Percentiles rank a stretch among this genome's conserved stretches.
Evolutionary conservation across 148 eudicot species (phyloP).

Genomic region (Rheum nobile): DNA sequence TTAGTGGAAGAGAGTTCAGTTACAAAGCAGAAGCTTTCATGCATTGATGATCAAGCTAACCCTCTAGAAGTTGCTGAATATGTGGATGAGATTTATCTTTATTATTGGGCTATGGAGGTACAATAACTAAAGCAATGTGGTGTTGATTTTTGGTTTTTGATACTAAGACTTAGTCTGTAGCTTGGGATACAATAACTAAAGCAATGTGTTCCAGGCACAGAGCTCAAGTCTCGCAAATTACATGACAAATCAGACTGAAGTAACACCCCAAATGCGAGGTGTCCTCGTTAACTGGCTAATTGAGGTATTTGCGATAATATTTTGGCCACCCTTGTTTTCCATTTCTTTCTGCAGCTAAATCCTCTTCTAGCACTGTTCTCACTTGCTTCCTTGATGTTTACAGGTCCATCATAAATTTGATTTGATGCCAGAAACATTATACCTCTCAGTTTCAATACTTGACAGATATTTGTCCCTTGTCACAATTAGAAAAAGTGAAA

Average conservation of each 20-base stretch:
- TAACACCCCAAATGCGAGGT: conserved; percentile 81
- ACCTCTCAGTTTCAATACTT: conserved; percentile 64
- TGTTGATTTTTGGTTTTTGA: no score
- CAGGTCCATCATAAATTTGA: conserved; percentile 83
- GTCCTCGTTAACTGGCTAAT: conserved; percentile 85
- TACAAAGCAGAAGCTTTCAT: conserved; percentile 29
- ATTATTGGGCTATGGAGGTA: conserved; percentile 89
- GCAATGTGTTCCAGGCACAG: conserved; percentile 44
- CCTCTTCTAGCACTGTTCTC: not conserved
- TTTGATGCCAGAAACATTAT: conserved; percentile 87
- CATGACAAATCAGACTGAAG: conserved; percentile 56
- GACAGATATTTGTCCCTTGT: conserved; percentile 63
- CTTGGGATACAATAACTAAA: not conserved
- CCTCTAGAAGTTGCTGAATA: conserved; percentile 91
- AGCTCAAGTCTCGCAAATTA: conserved; percentile 32
- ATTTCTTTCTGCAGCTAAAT: not conserved
- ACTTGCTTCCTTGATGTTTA: conserved; percentile 11
- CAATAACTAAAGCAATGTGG: not conserved
- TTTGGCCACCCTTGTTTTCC: not conserved
- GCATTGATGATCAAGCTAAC: conserved; percentile 60
- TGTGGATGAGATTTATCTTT: conserved; percentile 82
- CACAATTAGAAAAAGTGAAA: conserved; percentile 43
- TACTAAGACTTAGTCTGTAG: not conserved
- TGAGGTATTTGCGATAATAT: conserved; percentile 38
- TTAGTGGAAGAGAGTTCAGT: conserved; percentile 27